Evolutionary conservation across 202 grass and related monocot genomes (phyloP), one percentile per base, ranked within the genome.

Genomic region (Musa balbisiana): DNA sequence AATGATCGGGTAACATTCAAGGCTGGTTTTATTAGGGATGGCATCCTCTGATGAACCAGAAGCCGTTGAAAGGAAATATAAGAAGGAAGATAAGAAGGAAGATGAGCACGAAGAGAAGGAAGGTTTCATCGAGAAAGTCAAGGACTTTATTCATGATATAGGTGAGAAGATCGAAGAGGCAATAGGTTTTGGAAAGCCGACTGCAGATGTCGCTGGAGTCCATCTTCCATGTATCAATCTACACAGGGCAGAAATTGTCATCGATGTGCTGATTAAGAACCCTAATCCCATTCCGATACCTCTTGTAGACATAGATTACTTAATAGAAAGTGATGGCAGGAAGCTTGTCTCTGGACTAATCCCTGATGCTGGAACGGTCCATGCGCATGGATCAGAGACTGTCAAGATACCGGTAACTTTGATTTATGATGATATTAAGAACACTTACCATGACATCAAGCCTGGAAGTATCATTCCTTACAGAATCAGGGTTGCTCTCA

Each of bases 391-490:
- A 52, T 87, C 90, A 0, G 88, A 97, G 68, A 90, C 88, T 14
- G 63, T 97, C 16, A 93, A 91, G 23, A 89, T 97, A 33, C 93
- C 93, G 2, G 79, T 93, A 26, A 19, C 83, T 27, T 85, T 97
- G 11, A 87, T 93, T 1, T 97, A 79, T 27, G 90, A 97, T 33
- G 93, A 97, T 66, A 97, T 93, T 27, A 89, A 81, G 88, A 82
- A 11, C 55, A 91, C 93, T 10, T 93, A 97, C 71, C 69, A 82
- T 27, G 93, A 97, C 27, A 93, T 97, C 73, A 80, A 91, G 77
- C 82, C 90, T 0, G 93, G 93, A 21, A 97, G 88, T 71, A 89
- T 97, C 71, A 97, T 97, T 51, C 93, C 93, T 11, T 97, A 97
- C 72, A 87, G 59, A 62, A 65, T 93, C 58, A 85, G 49, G 50